These are phyloP conservation scores for Syncephalis plumigaleata DNA, from an alignment of 371 early-diverging fungal species.

Conservation along the genomic window DNA sequence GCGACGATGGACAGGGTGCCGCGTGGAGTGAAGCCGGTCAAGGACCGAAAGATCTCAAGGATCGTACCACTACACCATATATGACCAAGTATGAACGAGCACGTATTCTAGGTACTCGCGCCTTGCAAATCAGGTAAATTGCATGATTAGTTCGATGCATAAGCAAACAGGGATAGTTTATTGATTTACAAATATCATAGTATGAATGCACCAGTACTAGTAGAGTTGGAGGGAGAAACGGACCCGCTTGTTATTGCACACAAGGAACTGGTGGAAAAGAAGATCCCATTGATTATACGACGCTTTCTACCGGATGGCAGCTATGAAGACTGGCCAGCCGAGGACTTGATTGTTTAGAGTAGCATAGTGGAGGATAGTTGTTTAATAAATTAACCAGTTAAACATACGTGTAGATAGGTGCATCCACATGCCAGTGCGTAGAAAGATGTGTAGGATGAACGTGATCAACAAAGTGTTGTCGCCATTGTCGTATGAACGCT, in stretches of 20 bases:
- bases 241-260: conserved; percentile 97
- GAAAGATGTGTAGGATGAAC: not conserved
- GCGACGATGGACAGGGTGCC: no score
- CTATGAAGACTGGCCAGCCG: conserved; percentile 96
- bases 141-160: not conserved
- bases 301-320: conserved; percentile 94
- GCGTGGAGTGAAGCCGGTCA: no score
- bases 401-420: not conserved
- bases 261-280: conserved; percentile 90
- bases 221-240: conserved; percentile 91
- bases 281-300: conserved; percentile 91
- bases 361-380: no score
- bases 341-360: conserved; percentile 55
- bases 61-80: conserved; percentile 89
- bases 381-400: no score
- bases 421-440: not conserved
- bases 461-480: not conserved
- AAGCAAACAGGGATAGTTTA: not conserved
- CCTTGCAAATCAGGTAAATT: conserved; percentile 55
- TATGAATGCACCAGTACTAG: conserved; percentile 98
- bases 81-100: conserved; percentile 99
- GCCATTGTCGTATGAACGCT: not conserved
- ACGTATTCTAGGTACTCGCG: conserved; percentile 86
- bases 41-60: conserved; percentile 14
- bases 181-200: conserved; percentile 23